Evolutionary conservation across 176 grass and related monocot species (phyloP), one percentile per base, ranked within the genome.

Genomic region (Musa itinerans): DNA sequence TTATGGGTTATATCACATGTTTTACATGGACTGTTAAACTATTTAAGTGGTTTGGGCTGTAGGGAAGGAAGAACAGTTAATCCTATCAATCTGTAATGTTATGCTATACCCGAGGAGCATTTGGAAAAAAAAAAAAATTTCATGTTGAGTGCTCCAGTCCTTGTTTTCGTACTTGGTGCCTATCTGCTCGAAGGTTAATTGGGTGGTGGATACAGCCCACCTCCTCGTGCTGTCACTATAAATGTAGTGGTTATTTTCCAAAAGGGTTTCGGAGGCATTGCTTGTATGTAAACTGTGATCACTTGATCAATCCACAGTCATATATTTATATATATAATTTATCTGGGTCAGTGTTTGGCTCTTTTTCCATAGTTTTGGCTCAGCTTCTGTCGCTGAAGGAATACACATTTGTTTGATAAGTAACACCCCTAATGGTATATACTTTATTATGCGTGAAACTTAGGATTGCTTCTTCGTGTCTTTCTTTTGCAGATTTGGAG

Each of bases 401-500:
- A 34, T 34, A 16, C 8, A 17, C 8, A 17, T 16, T 61, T 61
- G 19, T 17, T 61, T 61, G 8, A 17, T 13, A 61, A 20, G 12
- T 16, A 3, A 17, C n/a, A 61, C n/a, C 16, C 13, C n/a, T 61
- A 5, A 7, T 61, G n/a, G 15, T 34, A 34, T 9, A 23, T 34
- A 34, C 29, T 34, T 34, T 3, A 34, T 34, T 34, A 3, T 34
- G 29, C 29, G 29, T 53, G 8, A 20, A 75, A 57, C 61, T 67
- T 22, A 78, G 11, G 50, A 12, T 56, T 70, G 11, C 53, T 80
- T 68, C 14, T 20, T 19, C 21, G 72, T 61, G 27, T 61, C 29
- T 43, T 25, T 66, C 23, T n/a, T 64, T 71, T 89, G 65, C 87
- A 96, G 93, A 96, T 88, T 87, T 96, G 71, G 93, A 96, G 74